Base-by-base conservation (phyloP, 495 filamentous ascomycete species). In the Neurospora sp. region DNA sequence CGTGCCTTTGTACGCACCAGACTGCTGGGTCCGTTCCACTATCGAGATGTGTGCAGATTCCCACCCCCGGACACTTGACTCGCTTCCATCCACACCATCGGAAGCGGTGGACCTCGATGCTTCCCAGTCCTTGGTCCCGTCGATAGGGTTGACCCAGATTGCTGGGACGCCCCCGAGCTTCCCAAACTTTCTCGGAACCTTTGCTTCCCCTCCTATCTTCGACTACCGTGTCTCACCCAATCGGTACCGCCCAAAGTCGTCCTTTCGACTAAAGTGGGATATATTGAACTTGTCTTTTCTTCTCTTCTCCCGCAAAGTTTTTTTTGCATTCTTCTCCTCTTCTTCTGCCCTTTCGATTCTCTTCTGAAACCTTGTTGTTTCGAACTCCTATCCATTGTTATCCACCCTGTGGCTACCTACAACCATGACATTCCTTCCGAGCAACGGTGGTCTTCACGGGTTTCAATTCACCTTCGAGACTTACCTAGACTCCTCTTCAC, bases 401-500 rank as follows among this genome's bases (percentile, higher is more conserved):
- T 28, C 48, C 11, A 6, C 5, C 10, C 10, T 4, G 10, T 28
- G 5, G 21, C 36, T 8, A 19, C 70, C 2, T 3, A 31, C 38
- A 74, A 3, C 71, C 62, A 38, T 48, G 74, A 54, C 71, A 66
- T 72, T 69, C 15, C 69, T 34, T 28, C 43, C 72, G 39, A 74
- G 37, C 42, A 38, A 66, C 69, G 71, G 40, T 42, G 71, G 76
- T 73, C 34, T 76, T 17, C 73, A 76, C 31, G 73, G 72, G 43
- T 80, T 77, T 45, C 73, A 78, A 48, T 83, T 83, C 71, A 81
- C 80, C 39, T 83, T 83, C 54, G 82, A 82, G 66, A 69, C 75
- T 8, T 77, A 78, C 62, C 34, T 80, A 19, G 74, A 75, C 42
- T 76, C 80, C 43, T 75, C 76, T 6, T 40, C 59, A 7, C 77